These are phyloP conservation scores for Fusarium praegraminearum DNA, from an alignment of 2,329 filamentous ascomycete species.

Conservation along the genomic window DNA sequence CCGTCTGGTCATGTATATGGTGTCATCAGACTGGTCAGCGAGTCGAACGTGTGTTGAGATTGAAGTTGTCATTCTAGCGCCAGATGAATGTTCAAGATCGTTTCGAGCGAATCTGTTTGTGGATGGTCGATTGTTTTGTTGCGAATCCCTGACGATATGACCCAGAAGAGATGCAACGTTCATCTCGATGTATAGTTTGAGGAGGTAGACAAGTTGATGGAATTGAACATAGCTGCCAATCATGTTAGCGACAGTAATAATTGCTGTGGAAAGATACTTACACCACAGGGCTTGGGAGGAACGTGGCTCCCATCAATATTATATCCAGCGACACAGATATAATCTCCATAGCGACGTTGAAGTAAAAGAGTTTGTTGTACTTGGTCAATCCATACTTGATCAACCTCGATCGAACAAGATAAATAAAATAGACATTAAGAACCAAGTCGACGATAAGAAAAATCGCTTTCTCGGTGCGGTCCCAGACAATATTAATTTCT, in stretches of 20 bases:
- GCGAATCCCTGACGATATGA: conserved; percentile 33
- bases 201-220: conserved; percentile 43
- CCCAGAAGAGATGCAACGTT: conserved; percentile 39
- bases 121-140: background rate
- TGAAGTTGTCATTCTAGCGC: conserved; percentile 25
- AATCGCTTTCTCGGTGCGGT: conserved; percentile 31
- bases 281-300: conserved; percentile 40
- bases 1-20: background rate
- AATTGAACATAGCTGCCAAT: conserved; percentile 40
- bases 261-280: background rate
- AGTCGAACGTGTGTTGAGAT: conserved; percentile 34
- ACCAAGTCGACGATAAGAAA: conserved; percentile 29
- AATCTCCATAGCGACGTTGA: conserved; percentile 43
- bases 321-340: conserved; percentile 45
- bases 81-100: conserved; percentile 8
- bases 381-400: conserved; percentile 59
- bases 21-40: background rate
- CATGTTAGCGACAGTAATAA: background rate
- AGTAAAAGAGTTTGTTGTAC: conserved; percentile 58
- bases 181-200: conserved; percentile 44
- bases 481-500: conserved; percentile 27
- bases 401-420: conserved; percentile 59
- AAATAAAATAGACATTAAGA: conserved; percentile 51
- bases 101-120: background rate
- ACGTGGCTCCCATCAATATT: conserved; percentile 42